Base-by-base conservation (phyloP, 768 basidiomycete genomes). In the Porpolomopsis calyptriformis region DNA sequence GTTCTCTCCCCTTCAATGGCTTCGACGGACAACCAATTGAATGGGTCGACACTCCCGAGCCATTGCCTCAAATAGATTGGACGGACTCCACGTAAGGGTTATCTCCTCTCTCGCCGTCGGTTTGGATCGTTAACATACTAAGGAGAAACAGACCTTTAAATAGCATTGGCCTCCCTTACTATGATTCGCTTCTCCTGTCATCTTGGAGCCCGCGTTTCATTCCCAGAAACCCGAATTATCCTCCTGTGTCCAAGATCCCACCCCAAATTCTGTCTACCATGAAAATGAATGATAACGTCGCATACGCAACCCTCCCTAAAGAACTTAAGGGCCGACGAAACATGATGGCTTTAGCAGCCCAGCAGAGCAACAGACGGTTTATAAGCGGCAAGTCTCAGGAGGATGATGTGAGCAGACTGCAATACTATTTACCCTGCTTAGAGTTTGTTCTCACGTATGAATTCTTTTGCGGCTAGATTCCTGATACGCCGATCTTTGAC, bases 241-340 rank as follows among this genome's bases (percentile, higher is more conserved):
- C 85, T 5, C 78, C 85, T 1, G 81, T 86, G 0, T 62, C 75
- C 12, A 82, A 80, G 54, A 85, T 99, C 48, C 92, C 94, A 2
- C 69, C 77, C 5, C 79, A 86, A 53, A 71, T 99, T 4, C 59
- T 91, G 36, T 69, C 70, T 33, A 70, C 79, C 2, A 88, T 97
- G 74, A 88, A 87, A 58, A 75, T 75, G 51, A 88, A 91, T 50
- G 92, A 96, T 55, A 86, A 84, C 45, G 74, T 97, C 23, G 87
- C 88, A 4, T 97, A 96, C 59, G 92, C 94, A 1, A 65, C 83
- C 0, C 69, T 92, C 40, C 94, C 94, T 0, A 82, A 81, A 56
- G 91, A 94, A 51, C 68, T 94, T 18, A 77, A 78, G 52, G 90
- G 88, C 0, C 75, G 80, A 49, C 76, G 94, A 31, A 94, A 98